Evolutionary conservation across 495 filamentous ascomycete species (phyloP).

Genomic region (Neurospora pannonica): DNA sequence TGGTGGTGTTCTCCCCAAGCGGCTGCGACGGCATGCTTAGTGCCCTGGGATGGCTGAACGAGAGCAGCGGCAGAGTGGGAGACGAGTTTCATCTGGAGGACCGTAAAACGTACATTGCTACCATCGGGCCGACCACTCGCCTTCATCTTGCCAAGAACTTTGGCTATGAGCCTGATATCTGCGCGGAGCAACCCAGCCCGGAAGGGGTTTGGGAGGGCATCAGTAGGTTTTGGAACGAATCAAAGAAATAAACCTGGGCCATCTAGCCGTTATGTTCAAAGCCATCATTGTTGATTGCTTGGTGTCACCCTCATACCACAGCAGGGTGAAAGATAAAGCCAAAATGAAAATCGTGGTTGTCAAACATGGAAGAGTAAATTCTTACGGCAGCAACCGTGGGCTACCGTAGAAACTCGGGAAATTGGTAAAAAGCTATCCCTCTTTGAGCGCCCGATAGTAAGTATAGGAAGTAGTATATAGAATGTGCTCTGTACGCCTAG

Average conservation of each 20-base stretch:
- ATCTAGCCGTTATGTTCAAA: background rate
- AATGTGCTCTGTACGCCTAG: no score
- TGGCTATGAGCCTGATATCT: constrained; percentile 69
- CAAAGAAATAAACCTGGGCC: background rate
- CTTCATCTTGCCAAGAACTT: constrained; percentile 59
- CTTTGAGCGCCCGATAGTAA: no score
- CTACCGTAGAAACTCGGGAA: no score
- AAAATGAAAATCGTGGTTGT: background rate
- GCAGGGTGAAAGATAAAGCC: background rate
- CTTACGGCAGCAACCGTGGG: background rate
- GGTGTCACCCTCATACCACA: background rate
- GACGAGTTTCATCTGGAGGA: background rate
- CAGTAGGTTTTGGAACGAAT: constrained; percentile 29
- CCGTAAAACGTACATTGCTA: constrained; percentile 54
- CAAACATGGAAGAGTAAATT: background rate
- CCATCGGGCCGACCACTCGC: constrained; percentile 90
- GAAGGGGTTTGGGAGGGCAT: constrained; percentile 72
- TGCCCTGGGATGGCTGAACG: constrained; percentile 49
- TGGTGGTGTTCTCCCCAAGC: constrained; percentile 88
- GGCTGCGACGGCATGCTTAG: constrained; percentile 76
- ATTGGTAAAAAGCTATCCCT: no score
- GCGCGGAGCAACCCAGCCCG: constrained; percentile 70
- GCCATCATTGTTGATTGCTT: background rate
- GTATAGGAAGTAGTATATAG: no score
- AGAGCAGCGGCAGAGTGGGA: constrained; percentile 31